These are phyloP conservation scores for Neopestalotiopsis clavispora DNA, from an alignment of 2,329 filamentous ascomycete genomes.

Conservation along the genomic window DNA sequence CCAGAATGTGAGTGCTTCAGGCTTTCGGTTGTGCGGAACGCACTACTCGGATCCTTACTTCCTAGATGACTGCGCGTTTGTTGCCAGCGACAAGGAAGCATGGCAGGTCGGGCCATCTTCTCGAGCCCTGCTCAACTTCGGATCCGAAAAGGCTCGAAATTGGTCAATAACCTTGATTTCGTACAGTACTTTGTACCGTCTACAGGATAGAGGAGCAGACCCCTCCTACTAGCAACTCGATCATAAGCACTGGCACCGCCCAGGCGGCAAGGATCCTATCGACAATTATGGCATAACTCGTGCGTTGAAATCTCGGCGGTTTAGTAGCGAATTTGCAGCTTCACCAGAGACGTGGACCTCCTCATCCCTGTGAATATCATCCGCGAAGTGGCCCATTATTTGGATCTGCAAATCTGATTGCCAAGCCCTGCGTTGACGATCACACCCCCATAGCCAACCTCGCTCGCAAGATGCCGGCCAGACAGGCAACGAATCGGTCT, in stretches of 20 bases:
- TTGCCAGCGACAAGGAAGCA: background rate
- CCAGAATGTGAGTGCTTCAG: background rate
- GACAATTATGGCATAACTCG: constrained; percentile 1
- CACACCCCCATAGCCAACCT: constrained; percentile 3
- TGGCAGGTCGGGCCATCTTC: background rate
- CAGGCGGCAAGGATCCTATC: constrained; percentile 1
- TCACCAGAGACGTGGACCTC: background rate
- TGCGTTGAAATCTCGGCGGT: background rate
- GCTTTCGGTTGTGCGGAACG: background rate
- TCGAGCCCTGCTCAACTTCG: constrained; percentile 1
- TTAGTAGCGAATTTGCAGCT: background rate
- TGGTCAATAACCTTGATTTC: constrained; percentile 6
- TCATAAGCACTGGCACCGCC: background rate
- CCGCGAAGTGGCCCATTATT: background rate
- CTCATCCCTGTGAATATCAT: constrained; percentile 11
- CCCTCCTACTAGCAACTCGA: background rate
- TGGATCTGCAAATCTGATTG: constrained; percentile 5
- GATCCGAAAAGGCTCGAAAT: constrained; percentile 7
- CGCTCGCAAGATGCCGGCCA: background rate
- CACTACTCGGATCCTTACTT: background rate
- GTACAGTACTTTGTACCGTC: constrained; percentile 7
- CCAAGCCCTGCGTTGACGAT: constrained; percentile 12
- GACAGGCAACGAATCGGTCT: background rate
- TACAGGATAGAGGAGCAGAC: background rate
- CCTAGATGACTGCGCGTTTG: background rate